Conservation (phyloP, 2,329 filamentous ascomycete species). For the Arthrobotrys conoides region DNA sequence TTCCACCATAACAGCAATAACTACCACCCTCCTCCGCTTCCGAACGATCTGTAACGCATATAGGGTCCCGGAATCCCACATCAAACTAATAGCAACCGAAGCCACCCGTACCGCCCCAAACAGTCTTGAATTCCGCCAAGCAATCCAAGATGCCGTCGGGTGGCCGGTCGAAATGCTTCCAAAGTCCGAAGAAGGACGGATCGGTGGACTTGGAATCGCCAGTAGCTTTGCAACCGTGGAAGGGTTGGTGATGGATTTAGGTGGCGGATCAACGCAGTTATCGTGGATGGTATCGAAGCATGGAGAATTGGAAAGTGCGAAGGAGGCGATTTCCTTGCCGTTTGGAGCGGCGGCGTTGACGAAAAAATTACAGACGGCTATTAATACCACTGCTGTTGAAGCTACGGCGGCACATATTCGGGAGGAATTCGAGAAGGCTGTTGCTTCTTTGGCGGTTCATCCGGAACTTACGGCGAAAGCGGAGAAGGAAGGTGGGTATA, state of each 20-base stretch:
- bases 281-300: conserved; percentile 75
- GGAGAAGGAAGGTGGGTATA: conserved; percentile 71
- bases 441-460: conserved; percentile 73
- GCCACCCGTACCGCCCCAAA: conserved; percentile 87
- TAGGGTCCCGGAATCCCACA: conserved; percentile 75
- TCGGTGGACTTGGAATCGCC: conserved; percentile 86
- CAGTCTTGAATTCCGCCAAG: conserved; percentile 75
- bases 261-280: conserved; percentile 80
- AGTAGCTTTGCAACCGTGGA: conserved; percentile 79
- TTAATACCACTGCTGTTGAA: conserved; percentile 69
- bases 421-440: conserved; percentile 74
- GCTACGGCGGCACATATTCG: conserved; percentile 73
- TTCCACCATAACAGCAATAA: conserved; percentile 76
- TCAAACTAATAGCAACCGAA: conserved; percentile 87
- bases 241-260: conserved; percentile 88
- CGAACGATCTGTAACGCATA: conserved; percentile 79
- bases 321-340: conserved; percentile 75
- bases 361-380: conserved; percentile 69
- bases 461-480: conserved; percentile 69
- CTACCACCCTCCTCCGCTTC: conserved; percentile 79
- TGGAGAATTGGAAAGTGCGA: conserved; percentile 71
- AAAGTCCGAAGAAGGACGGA: conserved; percentile 84
- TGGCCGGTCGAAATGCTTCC: conserved; percentile 80
- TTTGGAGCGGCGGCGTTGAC: conserved; percentile 79
- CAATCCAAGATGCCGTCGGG: conserved; percentile 76